These are phyloP conservation scores for Aspergillus calidoustus DNA, from an alignment of 2,329 filamentous ascomycete species.

Conservation along the genomic window DNA sequence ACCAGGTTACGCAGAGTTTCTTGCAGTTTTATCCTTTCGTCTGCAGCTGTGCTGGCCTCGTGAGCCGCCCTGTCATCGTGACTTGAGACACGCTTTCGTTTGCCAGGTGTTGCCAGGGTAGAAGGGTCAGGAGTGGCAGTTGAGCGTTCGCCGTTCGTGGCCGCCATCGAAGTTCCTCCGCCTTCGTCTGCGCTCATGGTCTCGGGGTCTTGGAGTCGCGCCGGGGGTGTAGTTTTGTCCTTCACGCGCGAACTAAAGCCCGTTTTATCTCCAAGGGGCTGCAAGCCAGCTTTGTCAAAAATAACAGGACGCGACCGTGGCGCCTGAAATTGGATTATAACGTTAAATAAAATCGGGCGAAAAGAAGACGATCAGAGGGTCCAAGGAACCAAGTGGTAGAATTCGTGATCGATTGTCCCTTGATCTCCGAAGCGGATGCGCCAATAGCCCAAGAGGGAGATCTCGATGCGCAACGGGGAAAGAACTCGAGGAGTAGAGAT, in stretches of 20 bases:
- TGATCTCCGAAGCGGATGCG: slow-evolving; percentile 32
- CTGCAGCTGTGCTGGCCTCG: slow-evolving; percentile 30
- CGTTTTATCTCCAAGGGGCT: slow-evolving; percentile 8
- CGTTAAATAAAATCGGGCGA: slow-evolving; percentile 6
- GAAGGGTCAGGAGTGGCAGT: slow-evolving; percentile 34
- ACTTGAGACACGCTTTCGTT: slow-evolving; percentile 47
- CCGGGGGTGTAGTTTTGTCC: slow-evolving; percentile 24
- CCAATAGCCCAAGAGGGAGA: slow-evolving; percentile 34
- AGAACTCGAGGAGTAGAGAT: slow-evolving; percentile 25
- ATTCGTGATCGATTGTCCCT: slow-evolving; percentile 25
- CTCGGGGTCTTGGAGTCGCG: slow-evolving; percentile 31
- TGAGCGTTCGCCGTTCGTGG: slow-evolving; percentile 42
- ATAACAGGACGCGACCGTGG: slow-evolving; percentile 21
- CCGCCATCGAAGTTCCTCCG: slow-evolving; percentile 34
- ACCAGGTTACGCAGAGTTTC: slow-evolving; percentile 43
- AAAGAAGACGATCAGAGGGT: slow-evolving; percentile 1
- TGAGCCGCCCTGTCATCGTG: slow-evolving; percentile 36
- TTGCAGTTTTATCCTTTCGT: slow-evolving; percentile 38
- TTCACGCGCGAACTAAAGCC: slow-evolving; percentile 24
- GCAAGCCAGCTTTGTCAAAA: slow-evolving; percentile 3
- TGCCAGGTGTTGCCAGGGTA: slow-evolving; percentile 41
- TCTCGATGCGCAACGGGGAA: slow-evolving; percentile 33
- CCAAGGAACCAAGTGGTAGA: slow-evolving; percentile 14
- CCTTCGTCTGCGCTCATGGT: slow-evolving; percentile 46
- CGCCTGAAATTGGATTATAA: slow-evolving; percentile 8